Base-by-base conservation (phyloP, 148 eudicot genomes). In the Selenicereus undatus region DNA sequence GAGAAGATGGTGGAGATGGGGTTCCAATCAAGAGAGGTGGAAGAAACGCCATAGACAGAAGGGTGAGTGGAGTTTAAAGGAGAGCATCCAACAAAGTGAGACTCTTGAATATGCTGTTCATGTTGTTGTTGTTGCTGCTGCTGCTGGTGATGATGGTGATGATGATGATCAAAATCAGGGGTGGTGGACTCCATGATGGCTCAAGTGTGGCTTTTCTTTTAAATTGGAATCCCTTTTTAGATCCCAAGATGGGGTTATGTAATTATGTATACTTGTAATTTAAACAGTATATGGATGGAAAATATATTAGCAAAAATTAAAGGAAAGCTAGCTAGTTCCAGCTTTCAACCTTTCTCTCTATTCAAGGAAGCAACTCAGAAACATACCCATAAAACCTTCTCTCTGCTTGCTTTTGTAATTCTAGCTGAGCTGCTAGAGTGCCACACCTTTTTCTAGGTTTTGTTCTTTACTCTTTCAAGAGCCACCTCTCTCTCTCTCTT, bases 341-440 rank as follows among this genome's bases (percentile, higher is more conserved):
- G n/a, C 74, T 73, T 74, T 30, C n/a, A 56, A 81, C 32, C 88
- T 86, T 88, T 88, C 88, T 73, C 90, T 86, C 79, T 82, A 81
- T 84, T 88, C 87, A 86, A 86, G 84, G 86, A 85, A 82, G 72
- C 78, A 26, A 71, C 78, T 81, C 79, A 65, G 78, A 56, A 75
- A 45, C 54, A 71, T 52, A 76, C 83, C 64, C 81, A 66, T 11
- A 66, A 24, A 66, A 66, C 32, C 71, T 29, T 11, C 22, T 11
- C n/a, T 52, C 58, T 52, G 58, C 76, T 74, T 85, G 75, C 80
- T 81, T 77, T 83, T 83, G 60, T 26, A 54, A 76, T 81, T 85
- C 0, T 9, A 13, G 16, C 27, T 7, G 32, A 32, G 32, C 3
- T 64, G 69, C 27, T 24, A 20, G 43, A 4, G 43, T 39, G 43